These are phyloP conservation scores for Akanthomyces lecanii DNA, from an alignment of 2,329 filamentous ascomycete genomes.

Conservation along the genomic window DNA sequence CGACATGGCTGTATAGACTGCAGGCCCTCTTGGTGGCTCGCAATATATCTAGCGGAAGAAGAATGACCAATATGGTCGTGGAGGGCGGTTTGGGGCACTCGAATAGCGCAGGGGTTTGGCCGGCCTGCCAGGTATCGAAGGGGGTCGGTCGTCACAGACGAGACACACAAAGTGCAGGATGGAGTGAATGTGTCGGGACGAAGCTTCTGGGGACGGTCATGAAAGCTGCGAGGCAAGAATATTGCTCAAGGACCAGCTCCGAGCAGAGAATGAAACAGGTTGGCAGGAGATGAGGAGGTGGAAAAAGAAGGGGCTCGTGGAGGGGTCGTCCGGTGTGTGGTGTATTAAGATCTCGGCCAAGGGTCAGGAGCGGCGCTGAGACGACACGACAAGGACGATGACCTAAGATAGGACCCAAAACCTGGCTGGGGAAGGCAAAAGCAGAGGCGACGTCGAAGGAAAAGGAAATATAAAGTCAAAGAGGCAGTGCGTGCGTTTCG, in stretches of 20 bases:
- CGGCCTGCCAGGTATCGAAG: slow-evolving; percentile 6
- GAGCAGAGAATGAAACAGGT: slow-evolving; percentile 5
- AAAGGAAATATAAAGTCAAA: slow-evolving; percentile 4
- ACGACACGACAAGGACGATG: not conserved
- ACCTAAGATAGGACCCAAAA: not conserved
- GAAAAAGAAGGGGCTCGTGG: slow-evolving; percentile 17
- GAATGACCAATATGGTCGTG: slow-evolving; percentile 9
- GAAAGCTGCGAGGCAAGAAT: not conserved
- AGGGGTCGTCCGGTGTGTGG: slow-evolving; percentile 13
- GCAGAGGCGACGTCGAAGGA: not conserved
- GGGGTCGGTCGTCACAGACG: slow-evolving; percentile 5
- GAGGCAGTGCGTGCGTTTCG: slow-evolving; percentile 7
- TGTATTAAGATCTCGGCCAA: not conserved
- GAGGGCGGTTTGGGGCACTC: not conserved
- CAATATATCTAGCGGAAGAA: not conserved
- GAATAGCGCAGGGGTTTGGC: slow-evolving; percentile 1
- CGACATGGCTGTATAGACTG: slow-evolving; percentile 60
- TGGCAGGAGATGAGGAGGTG: not conserved
- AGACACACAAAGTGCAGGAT: not conserved
- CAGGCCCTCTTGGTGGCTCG: not conserved
- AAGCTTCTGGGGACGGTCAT: not conserved
- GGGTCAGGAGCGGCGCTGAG: not conserved
- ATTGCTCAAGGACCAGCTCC: slow-evolving; percentile 10
- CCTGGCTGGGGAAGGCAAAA: not conserved
- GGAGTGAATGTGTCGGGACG: not conserved